These are phyloP conservation scores for Clitocybe nebularis DNA, from an alignment of 1,284 basidiomycete genomes.

Conservation along the genomic window DNA sequence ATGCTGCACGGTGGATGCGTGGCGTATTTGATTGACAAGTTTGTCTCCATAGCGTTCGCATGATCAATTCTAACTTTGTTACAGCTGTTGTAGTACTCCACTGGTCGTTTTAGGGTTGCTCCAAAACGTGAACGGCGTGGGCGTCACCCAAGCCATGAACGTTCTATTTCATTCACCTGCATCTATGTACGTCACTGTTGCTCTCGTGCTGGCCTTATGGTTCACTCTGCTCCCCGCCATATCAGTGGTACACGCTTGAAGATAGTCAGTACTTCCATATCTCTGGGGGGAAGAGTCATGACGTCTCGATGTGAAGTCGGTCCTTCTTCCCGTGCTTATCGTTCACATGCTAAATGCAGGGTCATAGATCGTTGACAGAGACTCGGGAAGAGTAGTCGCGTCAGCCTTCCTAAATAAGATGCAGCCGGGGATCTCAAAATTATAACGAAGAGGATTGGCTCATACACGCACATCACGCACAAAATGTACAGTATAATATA, in stretches of 20 bases:
- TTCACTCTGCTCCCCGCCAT: slow-evolving; percentile 5
- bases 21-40: slow-evolving; percentile 72
- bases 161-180: slow-evolving; percentile 66
- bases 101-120: slow-evolving; percentile 60
- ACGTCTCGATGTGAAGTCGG: slow-evolving; percentile 62
- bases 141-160: slow-evolving; percentile 67
- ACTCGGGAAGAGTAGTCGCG: slow-evolving; percentile 51
- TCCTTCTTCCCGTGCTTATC: slow-evolving; percentile 11
- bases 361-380: slow-evolving; percentile 51
- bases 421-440: slow-evolving; percentile 43
- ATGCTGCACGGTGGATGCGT: slow-evolving; percentile 71
- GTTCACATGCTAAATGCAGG: slow-evolving; percentile 11
- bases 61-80: slow-evolving; percentile 6
- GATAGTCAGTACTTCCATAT: slow-evolving; percentile 59
- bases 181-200: slow-evolving; percentile 40
- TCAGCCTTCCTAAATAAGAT: slow-evolving; percentile 66
- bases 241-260: slow-evolving; percentile 51
- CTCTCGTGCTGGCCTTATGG: slow-evolving; percentile 5
- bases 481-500: no score
- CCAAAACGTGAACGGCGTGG: slow-evolving; percentile 61
- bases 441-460: slow-evolving; percentile 19
- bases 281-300: slow-evolving; percentile 66
- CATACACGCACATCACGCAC: no score
- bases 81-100: slow-evolving; percentile 60
- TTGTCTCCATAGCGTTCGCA: slow-evolving; percentile 17